Conservation (phyloP, 2,329 filamentous ascomycete species). For the Aureobasidium pullulans region DNA sequence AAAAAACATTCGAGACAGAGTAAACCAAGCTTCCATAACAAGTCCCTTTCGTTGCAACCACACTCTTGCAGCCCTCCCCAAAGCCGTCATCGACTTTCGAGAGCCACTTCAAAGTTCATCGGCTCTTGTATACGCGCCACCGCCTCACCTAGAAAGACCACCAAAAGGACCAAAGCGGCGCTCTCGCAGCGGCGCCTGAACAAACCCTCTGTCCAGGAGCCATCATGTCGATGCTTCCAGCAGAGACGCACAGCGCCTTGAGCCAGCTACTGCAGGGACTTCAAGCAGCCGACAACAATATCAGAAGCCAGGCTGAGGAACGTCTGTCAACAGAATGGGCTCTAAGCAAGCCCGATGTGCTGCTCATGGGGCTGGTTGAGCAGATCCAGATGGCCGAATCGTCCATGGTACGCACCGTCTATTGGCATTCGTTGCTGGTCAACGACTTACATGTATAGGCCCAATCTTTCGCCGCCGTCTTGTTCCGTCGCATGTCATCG, state of each 20-base stretch:
- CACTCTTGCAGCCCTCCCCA: too few relatives aligned
- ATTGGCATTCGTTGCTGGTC: neutral
- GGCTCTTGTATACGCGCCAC: neutral
- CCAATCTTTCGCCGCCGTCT: slow-evolving; percentile 83
- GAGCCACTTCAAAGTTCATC: neutral
- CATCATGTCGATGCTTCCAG: slow-evolving; percentile 63
- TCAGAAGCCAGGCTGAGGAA: slow-evolving; percentile 81
- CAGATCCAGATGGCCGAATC: slow-evolving; percentile 77
- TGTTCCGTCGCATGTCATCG: slow-evolving; percentile 88
- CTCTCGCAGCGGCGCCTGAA: slow-evolving; percentile 2
- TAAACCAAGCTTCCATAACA: too few relatives aligned
- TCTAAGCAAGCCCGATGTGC: slow-evolving; percentile 67
- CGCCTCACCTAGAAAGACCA: neutral
- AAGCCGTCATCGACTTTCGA: neutral
- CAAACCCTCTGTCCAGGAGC: neutral
- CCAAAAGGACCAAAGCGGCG: neutral
- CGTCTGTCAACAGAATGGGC: slow-evolving; percentile 90
- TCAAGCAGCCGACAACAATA: slow-evolving; percentile 79
- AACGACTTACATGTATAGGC: slow-evolving; percentile 46
- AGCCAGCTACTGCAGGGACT: slow-evolving; percentile 79
- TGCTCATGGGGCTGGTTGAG: slow-evolving; percentile 90
- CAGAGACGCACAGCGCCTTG: slow-evolving; percentile 78
- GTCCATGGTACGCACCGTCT: slow-evolving; percentile 48
- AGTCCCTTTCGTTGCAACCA: too few relatives aligned
- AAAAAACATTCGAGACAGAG: too few relatives aligned